A percentile compares a stretch with the other conserved stretches of the same genome.
These are phyloP conservation scores for Phytophthora fragariaefolia DNA, from an alignment of 352 stramenopile species.

Conservation along the genomic window DNA sequence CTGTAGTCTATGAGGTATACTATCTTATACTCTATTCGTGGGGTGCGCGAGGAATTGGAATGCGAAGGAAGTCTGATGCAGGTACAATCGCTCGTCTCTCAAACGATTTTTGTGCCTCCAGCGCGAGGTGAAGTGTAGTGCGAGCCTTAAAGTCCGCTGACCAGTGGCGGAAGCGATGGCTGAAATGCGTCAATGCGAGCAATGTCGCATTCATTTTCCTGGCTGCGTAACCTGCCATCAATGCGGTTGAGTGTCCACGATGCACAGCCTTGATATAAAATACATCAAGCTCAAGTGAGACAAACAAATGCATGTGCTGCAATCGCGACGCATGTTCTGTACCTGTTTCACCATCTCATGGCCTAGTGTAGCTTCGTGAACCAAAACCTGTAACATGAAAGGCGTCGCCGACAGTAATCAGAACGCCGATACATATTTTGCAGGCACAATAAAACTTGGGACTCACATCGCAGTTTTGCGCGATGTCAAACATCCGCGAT, in stretches of 20 bases:
- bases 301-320: no score
- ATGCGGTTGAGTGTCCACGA: conserved; percentile 81
- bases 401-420: conserved; percentile 1
- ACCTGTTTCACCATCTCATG: conserved; percentile 77
- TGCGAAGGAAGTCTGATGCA: conserved; percentile 82
- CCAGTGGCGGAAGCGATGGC: conserved; percentile 83
- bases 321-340: not conserved
- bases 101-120: conserved; percentile 76
- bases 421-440: not conserved
- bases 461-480: conserved; percentile 75
- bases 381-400: conserved; percentile 63
- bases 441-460: not conserved
- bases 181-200: conserved; percentile 87
- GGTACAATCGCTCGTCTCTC: conserved; percentile 66
- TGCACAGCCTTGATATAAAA: conserved; percentile 51
- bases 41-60: conserved; percentile 65
- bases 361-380: conserved; percentile 86
- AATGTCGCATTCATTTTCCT: conserved; percentile 79
- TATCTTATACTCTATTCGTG: conserved; percentile 48
- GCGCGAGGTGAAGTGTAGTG: conserved; percentile 73
- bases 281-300: not conserved
- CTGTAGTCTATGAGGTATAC: conserved; percentile 13
- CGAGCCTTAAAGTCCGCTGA: conserved; percentile 38
- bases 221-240: conserved; percentile 79
- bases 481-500: conserved; percentile 80